Evolutionary conservation across 1,139 yeast species (phyloP), one percentile per base, ranked within the genome.

Genomic region (Geotrichum aggregatum): DNA sequence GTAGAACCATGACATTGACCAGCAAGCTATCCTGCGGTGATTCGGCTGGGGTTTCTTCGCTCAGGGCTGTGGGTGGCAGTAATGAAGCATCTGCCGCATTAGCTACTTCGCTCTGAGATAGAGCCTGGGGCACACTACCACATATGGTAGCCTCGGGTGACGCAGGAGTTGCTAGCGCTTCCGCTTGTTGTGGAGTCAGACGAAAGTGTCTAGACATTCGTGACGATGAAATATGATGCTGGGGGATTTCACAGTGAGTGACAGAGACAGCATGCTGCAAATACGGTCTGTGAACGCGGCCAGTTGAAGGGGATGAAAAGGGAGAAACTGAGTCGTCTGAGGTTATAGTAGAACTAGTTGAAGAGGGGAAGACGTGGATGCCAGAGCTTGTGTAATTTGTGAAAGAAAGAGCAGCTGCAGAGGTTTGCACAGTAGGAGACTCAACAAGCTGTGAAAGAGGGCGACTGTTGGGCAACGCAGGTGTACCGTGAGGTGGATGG

Each of bases 1-100:
- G 54, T 7, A 52, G 49, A 14, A 39, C 38, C 54, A 52, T 52
- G 35, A 52, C 43, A 33, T 52, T 35, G 7, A 52, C 54, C 21
- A 21, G 34, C 24, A 52, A 48, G 14, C 40, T 43, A 43, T 48
- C 50, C 31, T 47, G 35, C 19, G 16, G 14, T 2, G 36, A n/a
- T 2, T n/a, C 36, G n/a, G 36, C 18, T 24, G 28, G 8, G 18
- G 1, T 34, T 34, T 34, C 19, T n/a, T n/a, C 16, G 18, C 18
- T n/a, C n/a, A n/a, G 36, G 34, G 34, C 34, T 34, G 36, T 14
- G n/a, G 28, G 30, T 21, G 28, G 21, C 26, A 36, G 41, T 44
- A 16, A 31, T 10, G 7, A 19, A 30, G 24, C 28, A 3, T 21
- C 30, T 24, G 24, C 28, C 10, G 24, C 7, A 8, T 22, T n/a